Evolutionary conservation across 805 yeast genomes (phyloP).

Genomic region (Tetrapisispora fleetii): DNA sequence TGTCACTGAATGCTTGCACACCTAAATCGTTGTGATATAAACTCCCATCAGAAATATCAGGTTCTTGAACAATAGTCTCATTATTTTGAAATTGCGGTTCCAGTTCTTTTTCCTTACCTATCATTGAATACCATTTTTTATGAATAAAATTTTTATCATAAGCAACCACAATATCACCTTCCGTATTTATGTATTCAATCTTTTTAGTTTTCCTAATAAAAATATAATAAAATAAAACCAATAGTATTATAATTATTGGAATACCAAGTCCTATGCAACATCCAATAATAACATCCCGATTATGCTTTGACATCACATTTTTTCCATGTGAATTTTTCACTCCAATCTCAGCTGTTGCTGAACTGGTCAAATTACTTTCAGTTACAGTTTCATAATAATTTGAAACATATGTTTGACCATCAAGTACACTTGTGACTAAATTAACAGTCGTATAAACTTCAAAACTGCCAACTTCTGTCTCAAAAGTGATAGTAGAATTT

Average conservation of each 20-base stretch:
- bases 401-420: conserved; percentile 26
- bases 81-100: background rate
- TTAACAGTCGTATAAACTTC: conserved; percentile 5
- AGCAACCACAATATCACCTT: conserved; percentile 25
- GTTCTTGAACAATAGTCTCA: background rate
- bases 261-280: conserved; percentile 62
- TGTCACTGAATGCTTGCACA: background rate
- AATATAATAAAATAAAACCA: conserved; percentile 10
- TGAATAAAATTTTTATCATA: conserved; percentile 16
- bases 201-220: conserved; percentile 19
- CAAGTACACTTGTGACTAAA: conserved; percentile 16
- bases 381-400: conserved; percentile 26
- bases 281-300: conserved; percentile 49
- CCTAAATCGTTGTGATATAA: conserved; percentile 5
- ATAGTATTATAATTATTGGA: conserved; percentile 35
- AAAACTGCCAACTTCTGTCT: background rate
- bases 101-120: conserved; percentile 12
- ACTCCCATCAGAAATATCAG: conserved; percentile 2
- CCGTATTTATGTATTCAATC: conserved; percentile 24
- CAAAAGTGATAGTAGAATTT: background rate
- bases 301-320: conserved; percentile 36
- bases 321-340: conserved; percentile 1
- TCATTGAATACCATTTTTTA: conserved; percentile 13
- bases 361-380: conserved; percentile 16
- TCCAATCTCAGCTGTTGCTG: conserved; percentile 14